Percentiles rank a stretch among this genome's conserved stretches.
Conservation (phyloP, 2,329 filamentous ascomycete species). For the Calycina herbarum region DNA sequence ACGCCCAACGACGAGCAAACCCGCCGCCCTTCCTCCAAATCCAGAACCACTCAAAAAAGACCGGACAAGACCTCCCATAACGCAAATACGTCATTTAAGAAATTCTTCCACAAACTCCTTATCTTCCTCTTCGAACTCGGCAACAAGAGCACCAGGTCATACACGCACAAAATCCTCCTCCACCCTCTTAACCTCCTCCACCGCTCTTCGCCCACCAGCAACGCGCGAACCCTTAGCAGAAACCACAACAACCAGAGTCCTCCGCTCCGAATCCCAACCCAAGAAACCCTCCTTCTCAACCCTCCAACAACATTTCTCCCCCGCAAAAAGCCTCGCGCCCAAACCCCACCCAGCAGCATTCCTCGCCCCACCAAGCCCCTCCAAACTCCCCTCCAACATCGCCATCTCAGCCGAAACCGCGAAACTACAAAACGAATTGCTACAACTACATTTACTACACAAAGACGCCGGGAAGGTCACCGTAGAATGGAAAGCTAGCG, state of each 20-base stretch:
- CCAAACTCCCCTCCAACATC: slow-evolving; percentile 60
- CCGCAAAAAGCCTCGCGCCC: slow-evolving; percentile 58
- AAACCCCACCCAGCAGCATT: slow-evolving; percentile 61
- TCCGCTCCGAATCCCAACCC: slow-evolving; percentile 23
- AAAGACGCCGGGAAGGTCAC: slow-evolving; percentile 49
- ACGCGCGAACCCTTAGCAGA: slow-evolving; percentile 21
- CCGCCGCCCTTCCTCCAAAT: slow-evolving; percentile 15
- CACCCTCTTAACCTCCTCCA: slow-evolving; percentile 23
- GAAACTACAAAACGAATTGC: slow-evolving; percentile 61
- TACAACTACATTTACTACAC: slow-evolving; percentile 66
- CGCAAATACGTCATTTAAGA: slow-evolving; percentile 32
- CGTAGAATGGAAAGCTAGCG: slow-evolving; percentile 56
- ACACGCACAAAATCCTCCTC: slow-evolving; percentile 34
- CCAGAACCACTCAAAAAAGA: slow-evolving; percentile 33
- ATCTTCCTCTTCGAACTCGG: slow-evolving; percentile 8
- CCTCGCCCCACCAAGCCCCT: slow-evolving; percentile 60
- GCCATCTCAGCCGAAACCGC: slow-evolving; percentile 58
- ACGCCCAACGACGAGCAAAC: slow-evolving; percentile 25
- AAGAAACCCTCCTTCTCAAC: slow-evolving; percentile 51
- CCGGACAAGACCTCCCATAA: slow-evolving; percentile 31
- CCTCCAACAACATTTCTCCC: slow-evolving; percentile 67
- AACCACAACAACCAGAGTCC: slow-evolving; percentile 14
- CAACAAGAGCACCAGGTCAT: slow-evolving; percentile 22
- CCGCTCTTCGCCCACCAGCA: slow-evolving; percentile 28
- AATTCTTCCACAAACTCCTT: slow-evolving; percentile 29